A percentile compares a stretch with the other conserved stretches of the same genome.
Evolutionary conservation across 306 rosid species (phyloP).

Genomic region (Rosa multiflora): DNA sequence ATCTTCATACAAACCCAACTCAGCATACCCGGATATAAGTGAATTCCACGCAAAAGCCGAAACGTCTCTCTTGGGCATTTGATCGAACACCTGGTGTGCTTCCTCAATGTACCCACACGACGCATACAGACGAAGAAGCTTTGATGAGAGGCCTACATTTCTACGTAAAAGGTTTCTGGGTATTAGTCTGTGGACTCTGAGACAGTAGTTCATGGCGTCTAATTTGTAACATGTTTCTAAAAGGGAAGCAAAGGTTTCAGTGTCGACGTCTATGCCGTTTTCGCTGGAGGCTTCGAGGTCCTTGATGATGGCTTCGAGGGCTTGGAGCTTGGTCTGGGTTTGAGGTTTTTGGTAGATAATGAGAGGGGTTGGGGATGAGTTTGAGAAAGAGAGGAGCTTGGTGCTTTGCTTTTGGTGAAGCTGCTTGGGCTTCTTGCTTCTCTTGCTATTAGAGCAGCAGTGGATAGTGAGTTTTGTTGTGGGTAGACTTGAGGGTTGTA

Average conservation of each 20-base stretch:
- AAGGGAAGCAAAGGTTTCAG: constrained; percentile 66
- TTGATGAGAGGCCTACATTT: constrained; percentile 64
- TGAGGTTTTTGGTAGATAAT: constrained; percentile 49
- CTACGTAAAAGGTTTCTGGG: constrained; percentile 48
- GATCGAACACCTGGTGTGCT: constrained; percentile 82
- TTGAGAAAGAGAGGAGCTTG: constrained; percentile 45
- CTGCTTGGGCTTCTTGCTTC: constrained; percentile 28
- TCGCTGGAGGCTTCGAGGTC: constrained; percentile 63
- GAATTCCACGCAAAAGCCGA: constrained; percentile 87
- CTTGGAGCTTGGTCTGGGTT: constrained; percentile 60
- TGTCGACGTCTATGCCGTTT: constrained; percentile 52
- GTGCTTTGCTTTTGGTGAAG: constrained; percentile 33
- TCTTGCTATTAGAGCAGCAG: constrained; percentile 40
- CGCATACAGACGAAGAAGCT: constrained; percentile 68
- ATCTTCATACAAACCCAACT: constrained; percentile 58
- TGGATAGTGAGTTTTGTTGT: constrained; percentile 11
- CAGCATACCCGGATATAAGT: constrained; percentile 75
- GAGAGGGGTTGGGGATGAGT: constrained; percentile 68
- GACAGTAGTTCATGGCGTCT: constrained; percentile 47
- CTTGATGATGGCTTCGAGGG: constrained; percentile 58
- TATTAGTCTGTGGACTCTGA: constrained; percentile 64
- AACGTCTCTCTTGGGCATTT: constrained; percentile 50
- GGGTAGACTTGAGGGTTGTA: constrained; percentile 19
- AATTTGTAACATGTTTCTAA: constrained; percentile 69
- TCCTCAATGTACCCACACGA: constrained; percentile 48